A percentile compares a stretch with the other conserved stretches of the same genome.
Evolutionary conservation across 257 asterid species (phyloP).

Genomic region (Plantago major): DNA sequence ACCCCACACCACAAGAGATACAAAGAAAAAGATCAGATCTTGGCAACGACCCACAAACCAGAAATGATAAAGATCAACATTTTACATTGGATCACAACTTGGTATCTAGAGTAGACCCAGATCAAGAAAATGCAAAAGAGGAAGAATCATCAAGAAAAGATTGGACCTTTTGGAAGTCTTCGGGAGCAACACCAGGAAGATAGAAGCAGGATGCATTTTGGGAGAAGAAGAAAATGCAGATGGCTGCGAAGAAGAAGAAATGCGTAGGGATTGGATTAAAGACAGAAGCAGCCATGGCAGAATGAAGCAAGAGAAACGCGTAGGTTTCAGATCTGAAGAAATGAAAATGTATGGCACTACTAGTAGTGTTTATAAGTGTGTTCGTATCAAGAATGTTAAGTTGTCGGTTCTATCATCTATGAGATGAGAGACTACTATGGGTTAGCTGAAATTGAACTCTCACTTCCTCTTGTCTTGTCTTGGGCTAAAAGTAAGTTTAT

Average conservation of each 20-base stretch:
- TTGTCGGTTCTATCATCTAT: too few relatives aligned
- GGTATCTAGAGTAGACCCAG: background rate
- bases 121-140: constrained; percentile 15
- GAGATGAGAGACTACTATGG: too few relatives aligned
- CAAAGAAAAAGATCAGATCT: constrained; percentile 26
- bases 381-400: too few relatives aligned
- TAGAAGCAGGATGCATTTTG: constrained; percentile 52
- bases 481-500: too few relatives aligned
- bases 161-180: constrained; percentile 64
- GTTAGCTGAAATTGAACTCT: too few relatives aligned
- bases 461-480: too few relatives aligned
- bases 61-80: constrained; percentile 9
- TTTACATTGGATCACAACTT: constrained; percentile 1
- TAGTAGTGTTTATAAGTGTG: background rate
- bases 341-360: background rate
- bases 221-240: constrained; percentile 41
- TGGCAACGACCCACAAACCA: constrained; percentile 16
- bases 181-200: constrained; percentile 89
- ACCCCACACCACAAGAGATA: background rate
- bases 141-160: background rate
- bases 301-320: constrained; percentile 7
- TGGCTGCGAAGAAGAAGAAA: constrained; percentile 16
- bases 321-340: constrained; percentile 34
- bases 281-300: constrained; percentile 29
- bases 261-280: constrained; percentile 26